These are phyloP conservation scores for Gossypium longicalyx DNA, from an alignment of 345 rosid genomes.

Conservation along the genomic window DNA sequence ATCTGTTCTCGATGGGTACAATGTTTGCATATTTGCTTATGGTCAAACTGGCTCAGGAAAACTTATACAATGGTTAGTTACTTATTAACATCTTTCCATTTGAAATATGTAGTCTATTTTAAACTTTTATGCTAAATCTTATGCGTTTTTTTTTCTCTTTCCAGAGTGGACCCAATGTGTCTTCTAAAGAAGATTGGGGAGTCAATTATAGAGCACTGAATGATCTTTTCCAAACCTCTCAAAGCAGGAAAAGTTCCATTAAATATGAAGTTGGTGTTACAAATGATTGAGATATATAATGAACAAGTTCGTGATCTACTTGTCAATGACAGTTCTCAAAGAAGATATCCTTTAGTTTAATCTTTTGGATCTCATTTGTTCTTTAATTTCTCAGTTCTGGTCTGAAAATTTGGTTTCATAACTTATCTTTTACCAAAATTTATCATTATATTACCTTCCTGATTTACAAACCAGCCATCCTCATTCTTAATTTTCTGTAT, in stretches of 20 bases:
- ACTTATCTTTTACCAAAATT: background rate
- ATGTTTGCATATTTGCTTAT: constrained; percentile 97
- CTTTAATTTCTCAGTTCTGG: background rate
- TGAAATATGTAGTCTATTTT: constrained; percentile 11
- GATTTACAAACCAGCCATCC: background rate
- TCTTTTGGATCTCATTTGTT: constrained; percentile 7
- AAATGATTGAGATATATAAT: constrained; percentile 96
- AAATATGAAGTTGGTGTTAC: constrained; percentile 88
- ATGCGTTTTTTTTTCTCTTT: constrained; percentile 14
- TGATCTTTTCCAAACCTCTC: constrained; percentile 87
- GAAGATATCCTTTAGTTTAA: constrained; percentile 72
- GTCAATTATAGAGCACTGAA: constrained; percentile 89
- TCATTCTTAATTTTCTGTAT: background rate
- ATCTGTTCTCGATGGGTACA: constrained; percentile 92
- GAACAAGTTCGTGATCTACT: constrained; percentile 99
- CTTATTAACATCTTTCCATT: constrained; percentile 6
- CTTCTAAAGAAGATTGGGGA: constrained; percentile 91
- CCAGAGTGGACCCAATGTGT: constrained; percentile 83
- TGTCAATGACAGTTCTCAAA: constrained; percentile 54
- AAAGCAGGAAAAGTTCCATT: constrained; percentile 58
- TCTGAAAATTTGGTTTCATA: constrained; percentile 12
- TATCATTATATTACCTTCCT: background rate
- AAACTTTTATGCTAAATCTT: constrained; percentile 9
- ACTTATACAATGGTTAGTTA: constrained; percentile 86
- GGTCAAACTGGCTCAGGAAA: constrained; percentile 99